These are phyloP conservation scores for Gynochthodes officinalis DNA, from an alignment of 257 asterid genomes.

Conservation along the genomic window DNA sequence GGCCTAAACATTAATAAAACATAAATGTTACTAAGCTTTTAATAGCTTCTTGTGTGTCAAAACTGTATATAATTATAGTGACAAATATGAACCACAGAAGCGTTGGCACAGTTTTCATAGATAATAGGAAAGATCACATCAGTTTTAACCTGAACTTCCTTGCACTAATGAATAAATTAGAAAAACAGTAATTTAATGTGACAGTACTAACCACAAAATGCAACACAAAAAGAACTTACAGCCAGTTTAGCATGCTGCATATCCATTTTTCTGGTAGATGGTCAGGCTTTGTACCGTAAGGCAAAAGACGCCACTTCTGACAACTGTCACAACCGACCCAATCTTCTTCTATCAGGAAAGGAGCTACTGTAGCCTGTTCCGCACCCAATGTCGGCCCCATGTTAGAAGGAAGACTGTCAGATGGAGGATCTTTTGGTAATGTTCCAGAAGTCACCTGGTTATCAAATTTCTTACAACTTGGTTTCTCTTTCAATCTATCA, in stretches of 20 bases:
- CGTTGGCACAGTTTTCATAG: background rate
- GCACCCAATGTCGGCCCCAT: conserved; percentile 34
- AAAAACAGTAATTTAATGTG: background rate
- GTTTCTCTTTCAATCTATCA: conserved; percentile 45
- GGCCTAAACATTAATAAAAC: conserved; percentile 54
- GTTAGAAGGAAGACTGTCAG: conserved; percentile 28
- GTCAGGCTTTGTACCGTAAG: conserved; percentile 50
- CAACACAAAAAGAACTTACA: conserved; percentile 57
- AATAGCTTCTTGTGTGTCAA: background rate
- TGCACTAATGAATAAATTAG: background rate
- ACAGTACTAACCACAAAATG: conserved; percentile 1
- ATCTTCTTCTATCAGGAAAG: conserved; percentile 47
- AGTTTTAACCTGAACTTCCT: background rate
- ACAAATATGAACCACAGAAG: background rate
- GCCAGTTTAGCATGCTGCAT: conserved; percentile 90
- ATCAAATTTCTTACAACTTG: conserved; percentile 29
- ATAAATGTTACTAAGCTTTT: background rate
- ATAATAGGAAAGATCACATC: background rate
- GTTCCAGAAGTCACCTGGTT: conserved; percentile 33
- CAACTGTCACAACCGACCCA: conserved; percentile 88
- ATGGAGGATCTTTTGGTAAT: conserved; percentile 35
- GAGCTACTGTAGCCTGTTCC: conserved; percentile 38
- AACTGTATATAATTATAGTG: background rate
- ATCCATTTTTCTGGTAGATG: conserved; percentile 72
- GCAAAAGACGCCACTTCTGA: conserved; percentile 70